Base-by-base conservation (phyloP, 1,284 basidiomycete species). In the Austroboletus novae-zelandiae region DNA sequence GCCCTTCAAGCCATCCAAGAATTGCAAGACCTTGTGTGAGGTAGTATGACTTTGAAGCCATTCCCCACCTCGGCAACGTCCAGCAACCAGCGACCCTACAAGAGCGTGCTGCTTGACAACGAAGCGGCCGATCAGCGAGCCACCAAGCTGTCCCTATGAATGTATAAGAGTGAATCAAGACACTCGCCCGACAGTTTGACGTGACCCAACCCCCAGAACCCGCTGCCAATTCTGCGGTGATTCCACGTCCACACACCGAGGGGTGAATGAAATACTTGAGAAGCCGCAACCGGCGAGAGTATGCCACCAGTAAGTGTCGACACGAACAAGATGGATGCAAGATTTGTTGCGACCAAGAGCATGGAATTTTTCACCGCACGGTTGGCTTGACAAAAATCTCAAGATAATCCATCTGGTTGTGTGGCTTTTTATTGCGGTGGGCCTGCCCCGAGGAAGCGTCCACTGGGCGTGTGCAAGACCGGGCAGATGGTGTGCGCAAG, bases 1-100 rank as follows among this genome's bases (percentile, higher is more conserved):
- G 62, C 42, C 27, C 59, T 31, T 66, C 61, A 65, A 68, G 57
- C 14, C 1, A 57, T 43, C 51, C 53, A 55, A 61, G 36, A 40
- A 4, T n/a, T 34, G 35, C 65, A 65, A 67, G 50, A 52, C n/a
- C 34, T 47, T 54, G 65, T 68, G 63, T 69, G 62, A 68, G 50
- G 57, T 59, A 46, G 65, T 50, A 62, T 55, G 52, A 53, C 49
- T 27, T 23, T 59, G 49, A 64, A 40, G 44, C 44, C 49, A 36
- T 14, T n/a, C 29, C 14, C 32, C 31, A 7, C 32, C 39, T 34
- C 25, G 30, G 37, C 42, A 47, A 44, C 43, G 25, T 52, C 48
- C 54, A 66, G 54, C 39, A 44, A 43, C 34, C 17, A 37, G 44
- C 36, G 50, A 42, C 29, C 47, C 9, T 44, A 18, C 15, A 17